Evolutionary conservation across 306 rosid genomes (phyloP).

Genomic region (Corylus avellana): DNA sequence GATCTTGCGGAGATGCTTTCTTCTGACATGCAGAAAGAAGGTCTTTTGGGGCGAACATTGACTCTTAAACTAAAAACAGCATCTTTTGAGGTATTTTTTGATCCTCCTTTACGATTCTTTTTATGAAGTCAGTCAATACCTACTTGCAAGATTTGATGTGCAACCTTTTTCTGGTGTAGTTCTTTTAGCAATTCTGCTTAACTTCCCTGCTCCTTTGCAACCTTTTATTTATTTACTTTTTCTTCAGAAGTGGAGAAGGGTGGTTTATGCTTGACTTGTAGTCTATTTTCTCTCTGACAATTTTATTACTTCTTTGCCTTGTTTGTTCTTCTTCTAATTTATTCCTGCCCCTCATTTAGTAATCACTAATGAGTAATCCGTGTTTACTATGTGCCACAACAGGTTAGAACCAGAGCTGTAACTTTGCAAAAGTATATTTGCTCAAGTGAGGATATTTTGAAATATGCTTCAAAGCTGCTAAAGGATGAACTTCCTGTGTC

Average conservation of each 20-base stretch:
- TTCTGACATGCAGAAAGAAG: conserved; percentile 85
- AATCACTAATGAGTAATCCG: neutral
- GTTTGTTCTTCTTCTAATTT: neutral
- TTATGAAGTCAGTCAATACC: neutral
- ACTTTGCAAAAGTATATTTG: conserved; percentile 66
- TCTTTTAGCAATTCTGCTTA: neutral
- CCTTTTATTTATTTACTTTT: neutral
- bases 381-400: conserved; percentile 25
- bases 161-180: neutral
- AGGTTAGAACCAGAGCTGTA: conserved; percentile 90
- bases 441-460: conserved; percentile 75
- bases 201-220: neutral
- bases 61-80: conserved; percentile 91
- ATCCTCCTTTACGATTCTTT: conserved; percentile 16
- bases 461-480: conserved; percentile 78
- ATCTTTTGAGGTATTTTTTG: conserved; percentile 71
- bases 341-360: neutral
- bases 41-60: conserved; percentile 76
- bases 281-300: neutral
- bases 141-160: neutral
- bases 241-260: neutral
- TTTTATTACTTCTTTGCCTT: neutral
- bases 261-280: neutral
- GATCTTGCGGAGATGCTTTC: conserved; percentile 89
- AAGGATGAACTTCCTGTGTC: conserved; percentile 95